Evolutionary conservation across 345 rosid species (phyloP).

Genomic region (Ceriops decandra): DNA sequence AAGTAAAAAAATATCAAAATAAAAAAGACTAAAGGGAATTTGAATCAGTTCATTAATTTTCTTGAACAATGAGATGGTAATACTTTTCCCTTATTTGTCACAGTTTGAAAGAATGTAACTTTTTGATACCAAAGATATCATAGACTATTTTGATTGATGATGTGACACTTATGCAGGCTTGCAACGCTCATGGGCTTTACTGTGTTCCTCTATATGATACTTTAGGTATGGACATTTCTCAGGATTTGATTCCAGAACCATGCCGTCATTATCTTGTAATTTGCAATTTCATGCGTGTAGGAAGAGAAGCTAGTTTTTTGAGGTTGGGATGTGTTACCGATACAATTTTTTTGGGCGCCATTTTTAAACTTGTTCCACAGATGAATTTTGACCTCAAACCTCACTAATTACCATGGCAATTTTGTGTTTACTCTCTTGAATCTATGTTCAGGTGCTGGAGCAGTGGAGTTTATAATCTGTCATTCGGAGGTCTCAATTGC

Average conservation of each 20-base stretch:
- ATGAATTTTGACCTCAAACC: not conserved
- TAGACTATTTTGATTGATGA: conserved; percentile 8
- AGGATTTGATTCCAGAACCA: not conserved
- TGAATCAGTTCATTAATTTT: not conserved
- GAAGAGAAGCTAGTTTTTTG: not conserved
- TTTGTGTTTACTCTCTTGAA: conserved; percentile 10
- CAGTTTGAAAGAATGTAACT: not conserved
- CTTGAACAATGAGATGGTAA: not conserved
- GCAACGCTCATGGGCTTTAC: conserved; percentile 94
- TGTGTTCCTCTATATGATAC: conserved; percentile 98
- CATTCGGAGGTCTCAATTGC: conserved; percentile 87
- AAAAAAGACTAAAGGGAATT: not conserved
- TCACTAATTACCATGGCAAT: not conserved
- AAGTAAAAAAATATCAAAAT: no score
- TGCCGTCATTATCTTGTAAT: not conserved
- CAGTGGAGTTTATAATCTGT: conserved; percentile 78
- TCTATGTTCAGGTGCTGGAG: conserved; percentile 70
- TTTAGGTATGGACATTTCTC: conserved; percentile 54
- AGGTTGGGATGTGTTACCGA: not conserved
- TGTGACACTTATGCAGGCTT: conserved; percentile 60
- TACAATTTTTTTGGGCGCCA: not conserved
- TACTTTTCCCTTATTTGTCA: not conserved
- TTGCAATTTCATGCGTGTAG: not conserved
- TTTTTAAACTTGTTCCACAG: not conserved
- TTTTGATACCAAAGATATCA: not conserved